Base-by-base conservation (phyloP, 805 yeast species). In the Monosporozyma yasuniensis region DNA sequence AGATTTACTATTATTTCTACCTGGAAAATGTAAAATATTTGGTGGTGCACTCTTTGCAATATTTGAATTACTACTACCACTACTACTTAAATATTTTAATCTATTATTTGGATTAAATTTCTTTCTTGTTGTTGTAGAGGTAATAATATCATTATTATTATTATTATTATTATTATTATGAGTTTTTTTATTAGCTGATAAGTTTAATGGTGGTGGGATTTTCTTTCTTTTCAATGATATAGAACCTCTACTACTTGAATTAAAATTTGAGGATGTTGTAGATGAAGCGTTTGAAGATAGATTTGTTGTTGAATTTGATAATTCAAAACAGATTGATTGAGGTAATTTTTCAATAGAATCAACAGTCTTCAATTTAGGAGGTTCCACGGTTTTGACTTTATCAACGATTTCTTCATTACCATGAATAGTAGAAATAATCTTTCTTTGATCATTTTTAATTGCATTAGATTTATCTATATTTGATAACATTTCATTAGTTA, bases 201-300 rank as follows among this genome's bases (percentile, higher is more conserved):
- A 44, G 10, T 51, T 45, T 18, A 64, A 51, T 6, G 68, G 66
- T 3, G 61, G 55, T 3, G 68, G 68, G 4, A 64, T 50, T 34
- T 48, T 54, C 19, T 50, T 57, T 42, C 68, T 54, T 46, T 59
- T 61, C 27, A 64, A 47, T 3, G 66, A 59, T 6, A 18, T 39
- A n/a, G 35, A 32, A 2, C 32, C 32, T 28, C 32, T 28, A 14
- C 35, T 32, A 32, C 35, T 32, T 32, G 35, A 32, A 32, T 39
- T 18, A 12, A 27, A 18, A 19, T 18, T 37, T n/a, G 50, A 44
- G 6, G 47, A 48, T 4, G 47, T n/a, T 12, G 47, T n/a, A 9
- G 51, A 45, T 16, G 46, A 39, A 11, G 8, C 14, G 16, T 28
- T 8, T 16, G 42, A 30, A 23, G 28, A 30, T 25, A 9, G 44